Evolutionary conservation across 2,329 filamentous ascomycete genomes (phyloP), one percentile per base, ranked within the genome.

Genomic region (Phaeosphaeria sp.): DNA sequence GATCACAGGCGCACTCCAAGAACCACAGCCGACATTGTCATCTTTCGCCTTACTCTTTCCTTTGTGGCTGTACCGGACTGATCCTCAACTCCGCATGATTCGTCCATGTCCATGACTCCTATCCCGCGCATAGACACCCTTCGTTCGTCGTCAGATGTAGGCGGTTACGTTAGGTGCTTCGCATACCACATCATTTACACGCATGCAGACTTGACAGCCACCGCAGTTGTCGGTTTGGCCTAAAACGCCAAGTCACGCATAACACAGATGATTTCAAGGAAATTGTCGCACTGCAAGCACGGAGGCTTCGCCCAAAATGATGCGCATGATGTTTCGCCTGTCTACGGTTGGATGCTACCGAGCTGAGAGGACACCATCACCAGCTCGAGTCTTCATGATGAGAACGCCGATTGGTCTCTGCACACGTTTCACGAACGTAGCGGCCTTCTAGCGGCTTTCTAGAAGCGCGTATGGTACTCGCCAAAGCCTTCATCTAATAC

Each of bases 361-460:
- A 64, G 59, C 59, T 64, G 56, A 53, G 43, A 56, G 54, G 51
- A 56, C 47, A 60, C 56, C 48, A 60, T 56, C 60, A 52, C 56
- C 56, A 58, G 50, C 39, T 33, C 52, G 18, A 55, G 30, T 36
- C 47, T 42, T 64, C 47, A 44, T 49, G 46, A 55, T 54, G 54
- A 48, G 55, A 42, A 54, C 56, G 48, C 49, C 36, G 48, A 62
- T 57, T 63, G 60, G 62, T 48, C 50, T 60, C 55, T 59, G 59
- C 57, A 62, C 59, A 53, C 52, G 69, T 72, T 68, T 72, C 69
- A 70, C 61, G 47, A 65, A 58, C 6, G 53, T 71, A 72, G 67
- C 52, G 55, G 36, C 58, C 62, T 72, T 73, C 71, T 72, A 72
- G 68, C 64, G 62, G 54, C 56, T 54, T 72, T 71, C 69, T 52